A percentile compares a stretch with the other conserved stretches of the same genome.
Evolutionary conservation across 2,329 filamentous ascomycete species (phyloP).

Genomic region (Chaetomium globosum): DNA sequence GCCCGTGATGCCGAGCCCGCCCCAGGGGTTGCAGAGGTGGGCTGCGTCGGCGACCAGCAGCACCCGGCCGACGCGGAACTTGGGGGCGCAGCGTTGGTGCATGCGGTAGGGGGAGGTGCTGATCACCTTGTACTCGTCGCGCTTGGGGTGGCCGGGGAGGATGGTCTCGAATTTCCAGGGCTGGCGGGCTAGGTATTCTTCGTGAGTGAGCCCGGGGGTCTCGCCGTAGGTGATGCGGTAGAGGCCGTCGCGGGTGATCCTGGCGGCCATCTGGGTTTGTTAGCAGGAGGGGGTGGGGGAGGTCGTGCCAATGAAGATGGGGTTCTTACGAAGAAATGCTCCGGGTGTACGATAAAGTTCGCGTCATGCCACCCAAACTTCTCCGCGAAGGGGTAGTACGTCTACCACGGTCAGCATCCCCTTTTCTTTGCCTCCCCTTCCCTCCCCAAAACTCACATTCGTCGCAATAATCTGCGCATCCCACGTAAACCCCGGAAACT

Average conservation of each 20-base stretch:
- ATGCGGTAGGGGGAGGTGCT: slow-evolving; percentile 63
- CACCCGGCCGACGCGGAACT: slow-evolving; percentile 60
- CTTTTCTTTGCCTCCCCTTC: not conserved
- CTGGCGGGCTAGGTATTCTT: slow-evolving; percentile 57
- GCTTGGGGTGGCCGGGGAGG: slow-evolving; percentile 61
- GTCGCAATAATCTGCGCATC: slow-evolving; percentile 64
- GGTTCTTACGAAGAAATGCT: slow-evolving; percentile 54
- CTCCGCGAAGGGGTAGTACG: slow-evolving; percentile 61
- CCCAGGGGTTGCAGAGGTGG: slow-evolving; percentile 58
- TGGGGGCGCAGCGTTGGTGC: slow-evolving; percentile 61
- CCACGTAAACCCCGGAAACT: slow-evolving; percentile 63
- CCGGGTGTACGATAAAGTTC: slow-evolving; percentile 64
- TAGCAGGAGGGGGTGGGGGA: not conserved
- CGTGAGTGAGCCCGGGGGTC: slow-evolving; percentile 52
- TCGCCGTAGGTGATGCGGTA: slow-evolving; percentile 69
- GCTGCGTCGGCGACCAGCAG: slow-evolving; percentile 64
- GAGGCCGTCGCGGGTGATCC: slow-evolving; percentile 60
- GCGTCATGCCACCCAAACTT: slow-evolving; percentile 58
- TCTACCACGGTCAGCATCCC: slow-evolving; percentile 44
- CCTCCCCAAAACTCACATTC: slow-evolving; percentile 51
- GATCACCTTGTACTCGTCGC: slow-evolving; percentile 58
- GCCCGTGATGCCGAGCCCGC: slow-evolving; percentile 64
- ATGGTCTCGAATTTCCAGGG: slow-evolving; percentile 59
- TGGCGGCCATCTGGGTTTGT: slow-evolving; percentile 58
- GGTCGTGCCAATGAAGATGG: not conserved